These are phyloP conservation scores for Agrocybe chaxingu DNA, from an alignment of 768 basidiomycete genomes.

Conservation along the genomic window DNA sequence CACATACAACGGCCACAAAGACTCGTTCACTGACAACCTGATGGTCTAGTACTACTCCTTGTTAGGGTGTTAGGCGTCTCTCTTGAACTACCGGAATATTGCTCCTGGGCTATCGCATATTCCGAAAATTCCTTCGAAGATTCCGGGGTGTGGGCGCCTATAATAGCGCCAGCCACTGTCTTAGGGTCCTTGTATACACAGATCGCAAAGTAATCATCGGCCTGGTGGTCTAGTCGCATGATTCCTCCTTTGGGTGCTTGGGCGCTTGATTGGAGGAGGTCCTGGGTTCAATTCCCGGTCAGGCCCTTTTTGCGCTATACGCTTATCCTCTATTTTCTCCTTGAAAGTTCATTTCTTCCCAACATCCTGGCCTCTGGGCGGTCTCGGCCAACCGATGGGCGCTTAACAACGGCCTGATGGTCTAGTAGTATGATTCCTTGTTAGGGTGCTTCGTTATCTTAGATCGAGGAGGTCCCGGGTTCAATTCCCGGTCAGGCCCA, in stretches of 20 bases:
- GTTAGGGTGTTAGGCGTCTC: too few species aligned
- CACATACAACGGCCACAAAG: too few species aligned
- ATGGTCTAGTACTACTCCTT: too few species aligned
- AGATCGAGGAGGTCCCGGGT: slow-evolving; percentile 74
- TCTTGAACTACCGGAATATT: too few species aligned
- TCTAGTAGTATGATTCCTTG: slow-evolving; percentile 40
- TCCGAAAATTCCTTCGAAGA: too few species aligned
- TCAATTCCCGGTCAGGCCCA: slow-evolving; percentile 43
- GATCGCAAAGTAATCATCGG: background rate
- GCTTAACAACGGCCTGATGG: slow-evolving; percentile 25
- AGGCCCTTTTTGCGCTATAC: slow-evolving; percentile 39
- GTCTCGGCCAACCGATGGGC: background rate
- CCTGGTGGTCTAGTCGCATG: slow-evolving; percentile 66
- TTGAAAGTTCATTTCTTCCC: background rate
- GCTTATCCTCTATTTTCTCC: too few species aligned
- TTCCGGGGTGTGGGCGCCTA: too few species aligned
- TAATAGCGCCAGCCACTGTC: too few species aligned
- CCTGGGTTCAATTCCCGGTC: slow-evolving; percentile 77
- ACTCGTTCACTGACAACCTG: too few species aligned
- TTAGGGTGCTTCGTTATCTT: slow-evolving; percentile 22
- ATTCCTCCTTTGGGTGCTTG: slow-evolving; percentile 55
- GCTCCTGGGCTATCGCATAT: too few species aligned
- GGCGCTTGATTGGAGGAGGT: slow-evolving; percentile 49
- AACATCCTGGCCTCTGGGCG: background rate
- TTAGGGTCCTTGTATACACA: too few species aligned